Percentiles rank a stretch among this genome's conserved stretches.
Conservation (phyloP, 1,284 basidiomycete genomes). For the Filobasidium uniguttulatum region DNA sequence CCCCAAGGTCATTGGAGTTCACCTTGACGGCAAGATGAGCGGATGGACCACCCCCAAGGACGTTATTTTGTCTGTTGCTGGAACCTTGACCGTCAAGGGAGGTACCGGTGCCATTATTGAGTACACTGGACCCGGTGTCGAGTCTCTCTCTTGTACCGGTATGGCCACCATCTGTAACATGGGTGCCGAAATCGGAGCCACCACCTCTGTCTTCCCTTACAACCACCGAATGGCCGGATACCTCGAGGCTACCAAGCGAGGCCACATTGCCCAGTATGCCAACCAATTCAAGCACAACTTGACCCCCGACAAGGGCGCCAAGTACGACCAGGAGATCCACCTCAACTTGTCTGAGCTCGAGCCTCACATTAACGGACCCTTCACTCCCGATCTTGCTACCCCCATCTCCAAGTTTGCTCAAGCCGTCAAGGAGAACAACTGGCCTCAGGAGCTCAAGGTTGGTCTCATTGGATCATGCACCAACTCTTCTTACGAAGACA, state of each 20-base stretch:
- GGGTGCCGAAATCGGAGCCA: constrained; percentile 99
- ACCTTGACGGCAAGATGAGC: constrained; percentile 83
- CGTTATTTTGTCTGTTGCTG: constrained; percentile 93
- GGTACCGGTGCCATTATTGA: constrained; percentile 95
- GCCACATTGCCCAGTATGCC: constrained; percentile 79
- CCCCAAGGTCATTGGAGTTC: constrained; percentile 96
- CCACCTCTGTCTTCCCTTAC: constrained; percentile 97
- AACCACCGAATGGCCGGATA: constrained; percentile 89
- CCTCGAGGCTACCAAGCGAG: constrained; percentile 82
- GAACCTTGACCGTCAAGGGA: constrained; percentile 94
- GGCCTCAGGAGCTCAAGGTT: constrained; percentile 95
- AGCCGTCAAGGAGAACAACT: constrained; percentile 87
- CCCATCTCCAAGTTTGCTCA: constrained; percentile 89
- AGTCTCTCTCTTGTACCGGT: constrained; percentile 92
- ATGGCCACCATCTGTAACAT: constrained; percentile 99
- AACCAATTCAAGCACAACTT: constrained; percentile 84
- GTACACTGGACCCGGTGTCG: constrained; percentile 85
- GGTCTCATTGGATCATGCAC: constrained; percentile 98
- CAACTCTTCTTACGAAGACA: constrained; percentile 99
- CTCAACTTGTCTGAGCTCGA: constrained; percentile 95
- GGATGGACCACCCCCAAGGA: constrained; percentile 99
- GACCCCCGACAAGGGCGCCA: constrained; percentile 70
- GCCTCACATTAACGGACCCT: constrained; percentile 98
- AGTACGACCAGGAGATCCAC: constrained; percentile 90
- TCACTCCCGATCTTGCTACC: constrained; percentile 90